Evolutionary conservation across 2,329 filamentous ascomycete genomes (phyloP), one percentile per base, ranked within the genome.

Genomic region (Alternaria triticina): DNA sequence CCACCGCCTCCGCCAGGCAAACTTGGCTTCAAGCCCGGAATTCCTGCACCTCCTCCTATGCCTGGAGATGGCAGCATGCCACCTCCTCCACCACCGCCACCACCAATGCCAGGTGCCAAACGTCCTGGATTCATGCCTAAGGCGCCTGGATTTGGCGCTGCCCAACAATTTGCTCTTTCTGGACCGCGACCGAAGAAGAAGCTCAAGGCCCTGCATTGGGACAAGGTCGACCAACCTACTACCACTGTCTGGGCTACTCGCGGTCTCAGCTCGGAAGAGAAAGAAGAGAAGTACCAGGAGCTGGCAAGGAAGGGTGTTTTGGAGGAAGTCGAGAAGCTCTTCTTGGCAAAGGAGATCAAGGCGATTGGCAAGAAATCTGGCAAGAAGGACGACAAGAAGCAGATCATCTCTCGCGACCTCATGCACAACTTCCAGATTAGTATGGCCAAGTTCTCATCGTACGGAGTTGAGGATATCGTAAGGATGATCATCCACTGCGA

Each of bases 181-280:
- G 91, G 94, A 64, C 92, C 94, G 56, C 86, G 95, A 72, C 94
- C 96, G 22, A 98, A 97, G 88, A 98, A 97, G 89, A 99, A 98
- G 86, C 93, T 99, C 81, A 99, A 99, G 88, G 95, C 95, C 62
- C 86, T 99, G 71, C 96, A 99, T 83, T 98, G 96, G 95, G 96
- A 99, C 82, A 98, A 98, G 85, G 93, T 99, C 58, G 96, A 99
- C 81, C 88, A 92, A 57, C 92, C 94, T 22, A 89, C 96, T 78
- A 91, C 93, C 54, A 97, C 95, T 57, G 92, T 97, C 72, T 98
- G 95, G 95, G 94, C 94, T 33, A 87, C 89, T 8, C 93, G 97
- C 79, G 88, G 92, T 28, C 91, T 93, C 6, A 96, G 93, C n/a
- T 88, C 90, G 5, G 90, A 96, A 77, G 92, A 91, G 65, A 93